A percentile compares a stretch with the other conserved stretches of the same genome.
phyloP scores from a whole-genome alignment of 1,139 yeast species.

The Candida glucosophila region DNA sequence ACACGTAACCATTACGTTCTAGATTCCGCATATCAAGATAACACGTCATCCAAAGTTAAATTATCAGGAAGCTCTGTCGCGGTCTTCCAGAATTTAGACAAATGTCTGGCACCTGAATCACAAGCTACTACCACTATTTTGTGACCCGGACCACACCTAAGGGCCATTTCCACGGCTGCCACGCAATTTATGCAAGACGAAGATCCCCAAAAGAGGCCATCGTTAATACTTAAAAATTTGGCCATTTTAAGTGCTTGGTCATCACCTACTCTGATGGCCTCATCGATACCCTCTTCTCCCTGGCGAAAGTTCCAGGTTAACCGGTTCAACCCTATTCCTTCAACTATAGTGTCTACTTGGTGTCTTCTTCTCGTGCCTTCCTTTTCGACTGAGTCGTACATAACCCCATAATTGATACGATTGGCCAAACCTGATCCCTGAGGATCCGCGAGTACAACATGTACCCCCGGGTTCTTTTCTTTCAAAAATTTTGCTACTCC shows the following conservation, averaged over 20 bases:
- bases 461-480: constrained; percentile 28
- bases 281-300: constrained; percentile 68
- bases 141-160: constrained; percentile 51
- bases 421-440: constrained; percentile 91
- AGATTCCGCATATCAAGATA: constrained; percentile 4
- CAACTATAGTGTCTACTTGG: constrained; percentile 91
- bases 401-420: constrained; percentile 79
- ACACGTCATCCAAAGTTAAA: constrained; percentile 24
- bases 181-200: constrained; percentile 91
- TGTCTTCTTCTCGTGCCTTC: constrained; percentile 94
- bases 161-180: constrained; percentile 69
- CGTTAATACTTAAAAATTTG: constrained; percentile 65
- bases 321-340: constrained; percentile 88
- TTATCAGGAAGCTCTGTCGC: constrained; percentile 33
- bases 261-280: constrained; percentile 72
- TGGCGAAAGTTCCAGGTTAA: constrained; percentile 71
- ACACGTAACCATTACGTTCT: constrained; percentile 1
- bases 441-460: constrained; percentile 77
- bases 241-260: constrained; percentile 85
- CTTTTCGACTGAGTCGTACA: constrained; percentile 81
- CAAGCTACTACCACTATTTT: constrained; percentile 83
- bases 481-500: constrained; percentile 77
- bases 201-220: constrained; percentile 87
- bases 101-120: constrained; percentile 84
- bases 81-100: constrained; percentile 85